Evolutionary conservation across 768 basidiomycete genomes (phyloP).

Genomic region (Chalciporus piperatus): DNA sequence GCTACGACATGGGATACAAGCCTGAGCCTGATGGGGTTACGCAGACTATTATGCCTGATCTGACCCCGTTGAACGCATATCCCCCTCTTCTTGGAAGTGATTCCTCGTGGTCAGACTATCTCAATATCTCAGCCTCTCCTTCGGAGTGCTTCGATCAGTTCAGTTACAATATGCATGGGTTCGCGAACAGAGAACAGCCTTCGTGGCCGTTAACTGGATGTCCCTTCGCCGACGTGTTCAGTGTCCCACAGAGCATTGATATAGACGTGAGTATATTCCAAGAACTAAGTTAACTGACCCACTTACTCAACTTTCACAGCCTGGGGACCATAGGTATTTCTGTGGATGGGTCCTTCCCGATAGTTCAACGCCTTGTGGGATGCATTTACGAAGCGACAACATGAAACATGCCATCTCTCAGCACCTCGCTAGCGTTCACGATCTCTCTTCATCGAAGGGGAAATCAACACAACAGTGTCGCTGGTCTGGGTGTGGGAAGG

Average conservation of each 20-base stretch:
- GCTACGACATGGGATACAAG: neutral
- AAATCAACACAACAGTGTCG: slow-evolving; percentile 9
- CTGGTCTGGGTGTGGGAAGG: slow-evolving; percentile 19
- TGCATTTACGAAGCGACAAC: neutral
- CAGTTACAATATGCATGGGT: neutral
- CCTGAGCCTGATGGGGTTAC: neutral
- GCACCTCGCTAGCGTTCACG: slow-evolving; percentile 9
- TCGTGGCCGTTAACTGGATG: neutral
- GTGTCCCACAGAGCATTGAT: neutral
- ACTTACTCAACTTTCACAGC: no score
- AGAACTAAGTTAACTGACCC: no score
- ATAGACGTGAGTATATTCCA: neutral
- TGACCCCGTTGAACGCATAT: neutral
- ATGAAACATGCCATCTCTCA: slow-evolving; percentile 12
- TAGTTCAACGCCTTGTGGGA: neutral
- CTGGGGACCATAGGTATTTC: neutral
- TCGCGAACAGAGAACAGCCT: neutral
- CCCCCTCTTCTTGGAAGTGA: no score
- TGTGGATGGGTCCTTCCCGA: slow-evolving; percentile 13
- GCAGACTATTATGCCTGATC: neutral
- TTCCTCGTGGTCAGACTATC: neutral
- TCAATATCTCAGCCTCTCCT: neutral
- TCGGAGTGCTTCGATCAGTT: neutral
- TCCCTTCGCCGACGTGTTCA: neutral
- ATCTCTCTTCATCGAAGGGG: slow-evolving; percentile 1